phyloP scores from a whole-genome alignment of 371 early-diverging fungal genomes.

The Phascolomyces articulosus region DNA sequence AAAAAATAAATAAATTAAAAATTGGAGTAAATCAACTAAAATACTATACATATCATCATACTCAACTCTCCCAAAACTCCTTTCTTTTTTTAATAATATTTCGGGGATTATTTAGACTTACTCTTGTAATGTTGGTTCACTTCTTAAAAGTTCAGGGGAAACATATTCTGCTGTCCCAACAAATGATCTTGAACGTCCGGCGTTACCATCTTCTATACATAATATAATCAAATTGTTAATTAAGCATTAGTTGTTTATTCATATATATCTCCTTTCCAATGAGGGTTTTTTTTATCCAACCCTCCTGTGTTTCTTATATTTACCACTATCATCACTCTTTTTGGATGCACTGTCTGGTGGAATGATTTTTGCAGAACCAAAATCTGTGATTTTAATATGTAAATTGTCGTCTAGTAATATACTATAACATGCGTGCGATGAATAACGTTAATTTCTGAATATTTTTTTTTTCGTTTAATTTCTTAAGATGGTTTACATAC shows the following conservation, averaged over 20 bases:
- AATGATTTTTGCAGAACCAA: constrained; percentile 95
- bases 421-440: constrained; percentile 44
- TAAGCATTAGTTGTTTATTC: too few species aligned
- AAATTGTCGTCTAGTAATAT: constrained; percentile 82
- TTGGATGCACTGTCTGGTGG: constrained; percentile 25
- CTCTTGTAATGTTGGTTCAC: constrained; percentile 76
- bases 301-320: neutral
- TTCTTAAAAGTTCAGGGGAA: constrained; percentile 94
- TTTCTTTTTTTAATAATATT: neutral
- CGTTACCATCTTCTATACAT: neutral
- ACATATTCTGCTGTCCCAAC: constrained; percentile 98
- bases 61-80: too few species aligned
- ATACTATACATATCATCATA: too few species aligned
- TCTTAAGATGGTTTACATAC: constrained; percentile 39
- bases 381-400: constrained; percentile 96
- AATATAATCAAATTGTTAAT: too few species aligned
- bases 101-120: constrained; percentile 30
- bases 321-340: neutral
- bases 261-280: too few species aligned
- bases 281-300: neutral
- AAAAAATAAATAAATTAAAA: neutral
- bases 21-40: too few species aligned
- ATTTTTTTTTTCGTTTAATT: neutral
- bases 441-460: neutral
- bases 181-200: constrained; percentile 77